Base-by-base conservation (phyloP, 2,329 filamentous ascomycete genomes). In the Pseudophaeomoniella oleicola region DNA sequence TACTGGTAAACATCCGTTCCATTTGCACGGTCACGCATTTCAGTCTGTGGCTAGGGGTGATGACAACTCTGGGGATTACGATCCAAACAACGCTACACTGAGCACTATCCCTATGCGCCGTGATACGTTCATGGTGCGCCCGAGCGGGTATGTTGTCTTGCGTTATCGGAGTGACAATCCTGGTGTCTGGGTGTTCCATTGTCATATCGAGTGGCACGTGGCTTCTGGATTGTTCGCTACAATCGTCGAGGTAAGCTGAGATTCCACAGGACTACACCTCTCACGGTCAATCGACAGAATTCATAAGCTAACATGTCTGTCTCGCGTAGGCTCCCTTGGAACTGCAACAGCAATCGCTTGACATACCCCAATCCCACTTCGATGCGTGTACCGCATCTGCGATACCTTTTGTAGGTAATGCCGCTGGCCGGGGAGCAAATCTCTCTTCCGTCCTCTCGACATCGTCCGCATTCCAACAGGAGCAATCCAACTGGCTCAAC, bases 11-110 rank as follows among this genome's bases (percentile, higher is more conserved):
- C 81, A 86, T 48, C 84, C 76, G 0, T 78, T 79, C 61, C 76
- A 81, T 55, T 57, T 92, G 1, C 86, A 90, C 59, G 81, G 81
- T 0, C 80, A 85, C 53, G 63, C 71, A 45, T 85, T 86, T 59
- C 81, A 83, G 55, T 60, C 74, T 13, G 47, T 69, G 19, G 41
- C 49, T n/a, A 55, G 45, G 16, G 36, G 42, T n/a, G 38, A 39
- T 3, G 45, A 48, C 1, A 38, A 46, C 3, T 17, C 35, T 54
- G 36, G 55, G 42, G 35, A 54, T 47, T 56, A 54, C 37, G 43
- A 51, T 22, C 46, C 49, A 39, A 56, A 57, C 33, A 50, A 56
- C 30, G 45, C 54, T 3, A 40, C 43, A 2, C 60, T 60, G 30
- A 60, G 59, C 2, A 38, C 32, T 4, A 34, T 36, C 4, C 69